Evolutionary conservation across 371 early-diverging fungal genomes (phyloP), one percentile per base, ranked within the genome.

Genomic region (Mortierella polycephala): DNA sequence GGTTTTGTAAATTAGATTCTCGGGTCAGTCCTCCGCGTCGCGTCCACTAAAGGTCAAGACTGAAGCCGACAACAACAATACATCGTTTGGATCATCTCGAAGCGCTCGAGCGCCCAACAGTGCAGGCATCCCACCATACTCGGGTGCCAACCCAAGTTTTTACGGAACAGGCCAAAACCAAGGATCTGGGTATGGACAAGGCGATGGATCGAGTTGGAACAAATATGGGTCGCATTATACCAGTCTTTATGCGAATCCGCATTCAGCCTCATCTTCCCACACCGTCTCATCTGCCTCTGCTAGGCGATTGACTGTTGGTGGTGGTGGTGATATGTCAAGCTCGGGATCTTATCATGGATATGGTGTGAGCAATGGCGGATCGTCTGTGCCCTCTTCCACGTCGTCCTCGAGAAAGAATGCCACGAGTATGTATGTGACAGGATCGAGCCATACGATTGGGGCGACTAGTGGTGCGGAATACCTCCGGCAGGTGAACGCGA

Each of bases 11-110:
- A 20, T 13, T 49, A 74, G 74, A 20, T 69, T 75, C 60, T 75
- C 75, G 7, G 46, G 63, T 16, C 69, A 64, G 5, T 58, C 58
- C 37, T 37, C 56, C 44, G 30, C 62, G 0, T 55, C 75, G 9
- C 66, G 70, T 7, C 70, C 75, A 6, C 46, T 75, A 44, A 75
- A 75, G 63, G 75, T 75, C 23, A 75, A 75, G 60, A 75, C 70
- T 2, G 75, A 75, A 23, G 12, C 66, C 0, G 75, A 74, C 8
- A 46, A 14, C 9, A 52, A 50, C 30, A 66, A 60, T 46, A 59
- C 70, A 1, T 75, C 70, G 7, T 64, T 58, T 20, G 65, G 70
- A 21, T 75, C 75, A 0, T 45, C 66, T 45, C 65, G 65, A 13
- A 45, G 62, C 8, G 51, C 59, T 23, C 70, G 74, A 16, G 37